phyloP scores from a whole-genome alignment of 192 early-diverging fungal species.

The Backusella macrospora region DNA sequence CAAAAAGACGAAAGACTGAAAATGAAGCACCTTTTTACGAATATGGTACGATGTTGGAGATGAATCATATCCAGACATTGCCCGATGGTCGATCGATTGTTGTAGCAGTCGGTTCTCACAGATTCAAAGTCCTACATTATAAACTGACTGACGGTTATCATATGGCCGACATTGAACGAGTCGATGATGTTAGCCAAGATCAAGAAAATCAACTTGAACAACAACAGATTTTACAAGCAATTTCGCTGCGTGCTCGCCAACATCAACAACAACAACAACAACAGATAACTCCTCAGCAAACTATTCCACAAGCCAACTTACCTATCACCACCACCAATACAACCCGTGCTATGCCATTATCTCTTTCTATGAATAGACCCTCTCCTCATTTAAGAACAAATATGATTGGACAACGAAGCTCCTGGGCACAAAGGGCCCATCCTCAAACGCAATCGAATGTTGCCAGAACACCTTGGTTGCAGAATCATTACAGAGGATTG shows the following conservation, averaged over 20 bases:
- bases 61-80: conserved; percentile 45
- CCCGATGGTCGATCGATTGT: conserved; percentile 56
- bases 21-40: conserved; percentile 40
- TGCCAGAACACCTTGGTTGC: conserved; percentile 15
- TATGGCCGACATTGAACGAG: conserved; percentile 48
- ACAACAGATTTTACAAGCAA: conserved; percentile 14
- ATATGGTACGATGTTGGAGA: conserved; percentile 56
- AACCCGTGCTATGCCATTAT: not conserved
- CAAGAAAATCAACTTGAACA: conserved; percentile 19
- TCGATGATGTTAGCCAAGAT: conserved; percentile 49
- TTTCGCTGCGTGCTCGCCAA: conserved; percentile 4
- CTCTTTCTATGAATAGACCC: not conserved
- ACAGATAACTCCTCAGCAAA: not conserved
- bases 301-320: not conserved
- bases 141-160: conserved; percentile 51
- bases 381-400: not conserved
- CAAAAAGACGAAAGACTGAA: conserved; percentile 8
- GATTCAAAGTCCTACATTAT: conserved; percentile 45
- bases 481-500: conserved; percentile 20
- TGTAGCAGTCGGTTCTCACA: conserved; percentile 50
- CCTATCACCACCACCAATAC: not conserved
- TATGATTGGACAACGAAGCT: conserved; percentile 14
- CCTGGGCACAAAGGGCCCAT: conserved; percentile 27
- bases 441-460: conserved; percentile 18
- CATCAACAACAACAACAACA: conserved; percentile 17